A percentile compares a stretch with the other conserved stretches of the same genome.
Evolutionary conservation across 1,139 yeast species (phyloP).

Genomic region (Nakaseomyces delphensis): DNA sequence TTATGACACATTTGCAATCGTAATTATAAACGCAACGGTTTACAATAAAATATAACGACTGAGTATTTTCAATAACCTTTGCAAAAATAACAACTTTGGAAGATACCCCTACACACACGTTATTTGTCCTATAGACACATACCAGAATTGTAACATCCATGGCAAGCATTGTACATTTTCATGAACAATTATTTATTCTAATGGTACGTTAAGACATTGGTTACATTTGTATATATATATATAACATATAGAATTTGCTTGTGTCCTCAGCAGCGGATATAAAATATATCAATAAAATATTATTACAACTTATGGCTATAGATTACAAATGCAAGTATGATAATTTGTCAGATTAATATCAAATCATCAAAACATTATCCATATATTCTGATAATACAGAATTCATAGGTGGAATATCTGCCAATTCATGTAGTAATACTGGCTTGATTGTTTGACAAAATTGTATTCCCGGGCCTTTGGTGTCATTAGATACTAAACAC

Average conservation of each 20-base stretch:
- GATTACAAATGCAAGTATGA: no score
- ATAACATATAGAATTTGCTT: no score
- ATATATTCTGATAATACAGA: constrained; percentile 28
- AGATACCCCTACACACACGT: background rate
- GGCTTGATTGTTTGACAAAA: constrained; percentile 28
- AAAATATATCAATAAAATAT: no score
- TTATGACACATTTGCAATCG: background rate
- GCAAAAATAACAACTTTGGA: background rate
- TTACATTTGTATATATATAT: background rate
- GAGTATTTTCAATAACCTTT: no score
- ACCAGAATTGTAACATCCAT: no score
- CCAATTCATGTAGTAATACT: constrained; percentile 24
- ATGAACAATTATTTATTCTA: no score
- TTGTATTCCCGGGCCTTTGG: constrained; percentile 23
- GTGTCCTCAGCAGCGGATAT: no score
- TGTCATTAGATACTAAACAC: constrained; percentile 29
- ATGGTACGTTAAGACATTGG: no score
- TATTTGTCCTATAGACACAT: background rate
- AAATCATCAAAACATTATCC: constrained; percentile 27
- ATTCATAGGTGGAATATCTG: constrained; percentile 30
- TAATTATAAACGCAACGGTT: background rate
- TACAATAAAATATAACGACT: no score
- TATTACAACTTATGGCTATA: no score
- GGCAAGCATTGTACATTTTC: background rate
- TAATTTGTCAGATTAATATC: background rate